Evolutionary conservation across 2,329 filamentous ascomycete genomes (phyloP), one percentile per base, ranked within the genome.

Genomic region (Ascochyta koolunga): DNA sequence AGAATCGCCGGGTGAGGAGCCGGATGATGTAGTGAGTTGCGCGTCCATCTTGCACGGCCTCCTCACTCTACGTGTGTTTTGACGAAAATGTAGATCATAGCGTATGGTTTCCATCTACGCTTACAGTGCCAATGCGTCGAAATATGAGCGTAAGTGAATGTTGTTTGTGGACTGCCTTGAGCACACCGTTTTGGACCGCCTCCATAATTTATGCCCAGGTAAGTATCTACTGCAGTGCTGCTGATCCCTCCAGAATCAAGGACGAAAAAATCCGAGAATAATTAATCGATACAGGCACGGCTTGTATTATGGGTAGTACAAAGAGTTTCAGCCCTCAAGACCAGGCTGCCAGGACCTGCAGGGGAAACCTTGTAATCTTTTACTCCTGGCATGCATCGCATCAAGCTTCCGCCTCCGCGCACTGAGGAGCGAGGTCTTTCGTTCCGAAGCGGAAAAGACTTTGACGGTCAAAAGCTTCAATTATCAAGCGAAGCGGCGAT

Each of bases 1-100:
- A 54, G 18, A 19, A 7, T 7, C 16, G n/a, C 42, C 51, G 51
- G 40, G 21, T 41, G 45, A 54, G 51, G 51, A 40, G 51, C 51
- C 51, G 45, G 36, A 43, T 54, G 40, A 43, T 41, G 40, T 13
- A 44, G 29, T 16, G 35, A 45, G 29, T 54, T 54, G 41, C 51
- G 51, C 41, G 45, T 54, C 51, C 40, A 15, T 19, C 24, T 41
- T 46, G 40, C 41, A 50, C 40, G 16, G 25, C 22, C n/a, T 40
- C 29, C 21, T n/a, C 43, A 25, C 11, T 24, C 16, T 54, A 54
- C 46, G 36, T 54, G 40, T 22, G 18, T 45, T 24, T 40, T 46
- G 18, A 50, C 36, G 29, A 54, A 9, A 27, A 8, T 19, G 29
- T 31, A 50, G 35, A 45, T 50, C 24, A 16, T 50, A 45, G 36